Base-by-base conservation (phyloP, 306 rosid genomes). In the Acacia melanoxylon region DNA sequence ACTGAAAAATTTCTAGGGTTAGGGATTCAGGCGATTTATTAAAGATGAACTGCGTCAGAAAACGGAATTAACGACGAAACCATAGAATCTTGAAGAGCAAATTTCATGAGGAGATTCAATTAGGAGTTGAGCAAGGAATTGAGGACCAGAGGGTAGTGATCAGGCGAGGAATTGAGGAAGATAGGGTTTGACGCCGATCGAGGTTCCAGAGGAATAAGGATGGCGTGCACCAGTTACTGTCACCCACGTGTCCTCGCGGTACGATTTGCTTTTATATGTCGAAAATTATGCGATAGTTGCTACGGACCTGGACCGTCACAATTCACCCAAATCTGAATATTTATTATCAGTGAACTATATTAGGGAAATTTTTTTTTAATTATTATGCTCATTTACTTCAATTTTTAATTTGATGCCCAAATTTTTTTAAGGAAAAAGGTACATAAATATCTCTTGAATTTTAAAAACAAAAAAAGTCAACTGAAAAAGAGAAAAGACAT, bases 181-280 rank as follows among this genome's bases (percentile, higher is more conserved):
- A 86, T 77, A 88, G 90, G 92, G 89, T 81, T 89, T 86, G 77
- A 67, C 52, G 90, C 83, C 80, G 81, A 78, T 33, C 82, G 83
- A 63, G 4, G 75, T 68, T 76, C 70, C 63, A 80, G 61, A 71
- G 59, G 22, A 19, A n/a, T 56, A 25, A 19, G 54, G 52, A 20
- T 16, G 77, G 86, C 76, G 82, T 73, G 75, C 79, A 51, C 79
- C 68, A 59, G 82, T 72, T 58, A 48, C 71, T 76, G 85, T 73
- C 78, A 81, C 73, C 72, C 91, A 83, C 91, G 89, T 87, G 91
- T 75, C 75, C 72, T 31, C 16, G 10, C 52, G 1, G 42, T 4
- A 35, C 25, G 51, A 40, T 58, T 58, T n/a, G 29, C 16, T 7
- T 68, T 68, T 37, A 15, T 29, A 29, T 6, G n/a, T 67, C 42